phyloP scores from a whole-genome alignment of 805 yeast genomes.

The Kazachstania martiniae region DNA sequence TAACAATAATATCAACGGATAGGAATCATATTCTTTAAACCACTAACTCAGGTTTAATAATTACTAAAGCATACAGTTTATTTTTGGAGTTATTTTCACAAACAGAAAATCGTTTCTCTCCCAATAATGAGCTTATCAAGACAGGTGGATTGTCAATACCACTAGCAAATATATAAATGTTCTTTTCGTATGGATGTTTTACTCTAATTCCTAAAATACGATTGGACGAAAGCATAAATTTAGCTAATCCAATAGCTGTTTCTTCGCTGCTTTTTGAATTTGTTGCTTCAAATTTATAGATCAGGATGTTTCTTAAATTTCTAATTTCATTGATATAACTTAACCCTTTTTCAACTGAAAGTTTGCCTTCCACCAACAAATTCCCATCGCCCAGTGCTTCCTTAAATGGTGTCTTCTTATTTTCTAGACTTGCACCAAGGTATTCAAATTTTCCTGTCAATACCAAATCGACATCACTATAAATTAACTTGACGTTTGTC shows the following conservation, averaged over 20 bases:
- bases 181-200: constrained; percentile 13
- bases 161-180: constrained; percentile 29
- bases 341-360: constrained; percentile 15
- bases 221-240: too few species aligned
- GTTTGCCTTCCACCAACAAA: constrained; percentile 27
- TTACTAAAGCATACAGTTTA: constrained; percentile 9
- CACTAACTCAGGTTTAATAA: constrained; percentile 17
- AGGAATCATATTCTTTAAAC: too few species aligned
- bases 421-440: constrained; percentile 10
- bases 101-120: too few species aligned
- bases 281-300: too few species aligned
- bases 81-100: too few species aligned
- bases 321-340: constrained; percentile 16
- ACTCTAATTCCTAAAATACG: constrained; percentile 16
- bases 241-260: too few species aligned
- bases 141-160: constrained; percentile 11
- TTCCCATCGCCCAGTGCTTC: constrained; percentile 27
- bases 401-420: constrained; percentile 6
- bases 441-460: constrained; percentile 8
- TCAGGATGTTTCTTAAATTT: constrained; percentile 11
- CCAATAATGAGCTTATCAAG: constrained; percentile 2
- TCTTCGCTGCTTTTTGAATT: too few species aligned
- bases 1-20: too few species aligned
- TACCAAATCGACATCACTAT: constrained; percentile 7
- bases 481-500: not conserved